Percentiles rank a stretch among this genome's conserved stretches.
Evolutionary conservation across 345 rosid species (phyloP).

Genomic region (Pugionium cornutum): DNA sequence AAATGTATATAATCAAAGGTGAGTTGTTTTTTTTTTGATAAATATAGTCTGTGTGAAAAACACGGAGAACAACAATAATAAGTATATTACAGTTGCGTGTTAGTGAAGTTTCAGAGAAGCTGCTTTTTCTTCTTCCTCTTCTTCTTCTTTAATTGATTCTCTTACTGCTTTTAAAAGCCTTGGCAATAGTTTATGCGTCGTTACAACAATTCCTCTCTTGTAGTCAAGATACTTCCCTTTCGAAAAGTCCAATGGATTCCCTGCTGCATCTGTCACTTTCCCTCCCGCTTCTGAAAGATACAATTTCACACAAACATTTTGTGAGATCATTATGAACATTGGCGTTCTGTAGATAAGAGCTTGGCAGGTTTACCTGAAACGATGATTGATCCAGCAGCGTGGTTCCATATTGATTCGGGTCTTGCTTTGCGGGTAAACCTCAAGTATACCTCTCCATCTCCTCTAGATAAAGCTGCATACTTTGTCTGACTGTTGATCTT

Average conservation of each 20-base stretch:
- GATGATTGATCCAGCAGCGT: conserved; percentile 88
- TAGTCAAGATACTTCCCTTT: conserved; percentile 69
- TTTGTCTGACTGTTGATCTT: conserved; percentile 95
- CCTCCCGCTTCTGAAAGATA: conserved; percentile 80
- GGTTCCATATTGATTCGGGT: conserved; percentile 95
- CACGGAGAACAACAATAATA: conserved; percentile 26
- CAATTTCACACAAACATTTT: neutral
- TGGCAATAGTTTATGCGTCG: conserved; percentile 84
- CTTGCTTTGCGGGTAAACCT: conserved; percentile 81
- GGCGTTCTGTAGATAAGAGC: neutral
- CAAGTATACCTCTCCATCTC: conserved; percentile 89
- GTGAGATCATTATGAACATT: conserved; percentile 7
- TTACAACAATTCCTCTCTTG: conserved; percentile 72
- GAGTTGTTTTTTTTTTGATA: neutral
- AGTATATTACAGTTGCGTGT: conserved; percentile 38
- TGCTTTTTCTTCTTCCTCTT: conserved; percentile 16
- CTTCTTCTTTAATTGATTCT: conserved; percentile 55
- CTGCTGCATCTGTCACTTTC: conserved; percentile 65
- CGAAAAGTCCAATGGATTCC: conserved; percentile 77
- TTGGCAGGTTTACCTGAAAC: conserved; percentile 58
- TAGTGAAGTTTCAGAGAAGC: conserved; percentile 35
- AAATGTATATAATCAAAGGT: conserved; percentile 7
- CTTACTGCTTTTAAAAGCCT: conserved; percentile 67
- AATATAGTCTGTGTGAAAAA: conserved; percentile 7
- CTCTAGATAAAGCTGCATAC: conserved; percentile 87